Evolutionary conservation across 371 early-diverging fungal species (phyloP).

Genomic region (Zopfochytrium polystomum): DNA sequence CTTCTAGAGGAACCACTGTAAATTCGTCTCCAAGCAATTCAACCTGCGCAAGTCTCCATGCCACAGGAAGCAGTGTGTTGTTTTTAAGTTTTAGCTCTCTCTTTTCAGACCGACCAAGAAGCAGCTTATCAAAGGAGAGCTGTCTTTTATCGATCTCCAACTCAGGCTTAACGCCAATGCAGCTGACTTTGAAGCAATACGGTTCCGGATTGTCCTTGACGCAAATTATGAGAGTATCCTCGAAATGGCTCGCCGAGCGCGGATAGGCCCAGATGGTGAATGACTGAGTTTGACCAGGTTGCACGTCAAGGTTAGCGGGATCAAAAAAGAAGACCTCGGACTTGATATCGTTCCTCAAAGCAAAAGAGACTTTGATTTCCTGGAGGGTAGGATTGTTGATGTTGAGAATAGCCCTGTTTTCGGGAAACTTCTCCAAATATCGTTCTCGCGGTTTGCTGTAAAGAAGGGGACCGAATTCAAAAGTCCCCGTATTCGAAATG

Average conservation of each 20-base stretch:
- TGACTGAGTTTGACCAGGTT: conserved; percentile 41
- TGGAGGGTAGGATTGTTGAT: conserved; percentile 42
- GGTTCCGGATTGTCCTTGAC: conserved; percentile 63
- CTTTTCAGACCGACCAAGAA: conserved; percentile 45
- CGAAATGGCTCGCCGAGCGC: conserved; percentile 38
- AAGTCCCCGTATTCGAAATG: conserved; percentile 34
- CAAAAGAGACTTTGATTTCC: conserved; percentile 47
- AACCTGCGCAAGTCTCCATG: conserved; percentile 52
- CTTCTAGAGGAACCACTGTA: conserved; percentile 47
- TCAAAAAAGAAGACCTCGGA: conserved; percentile 56
- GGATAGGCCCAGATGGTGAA: conserved; percentile 54
- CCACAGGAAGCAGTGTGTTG: conserved; percentile 46
- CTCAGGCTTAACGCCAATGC: conserved; percentile 56
- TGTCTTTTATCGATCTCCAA: conserved; percentile 53
- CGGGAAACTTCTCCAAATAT: conserved; percentile 50
- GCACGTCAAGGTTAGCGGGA: conserved; percentile 43
- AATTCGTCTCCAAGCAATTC: conserved; percentile 58
- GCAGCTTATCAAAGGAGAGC: conserved; percentile 54
- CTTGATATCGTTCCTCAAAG: conserved; percentile 48
- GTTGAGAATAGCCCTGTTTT: conserved; percentile 46
- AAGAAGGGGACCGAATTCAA: conserved; percentile 57
- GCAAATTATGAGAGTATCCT: conserved; percentile 49
- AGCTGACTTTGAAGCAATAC: conserved; percentile 44
- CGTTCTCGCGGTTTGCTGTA: conserved; percentile 52
- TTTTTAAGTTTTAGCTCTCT: conserved; percentile 53